Evolutionary conservation across 1,139 yeast genomes (phyloP).

Genomic region (Yarrowia galli): DNA sequence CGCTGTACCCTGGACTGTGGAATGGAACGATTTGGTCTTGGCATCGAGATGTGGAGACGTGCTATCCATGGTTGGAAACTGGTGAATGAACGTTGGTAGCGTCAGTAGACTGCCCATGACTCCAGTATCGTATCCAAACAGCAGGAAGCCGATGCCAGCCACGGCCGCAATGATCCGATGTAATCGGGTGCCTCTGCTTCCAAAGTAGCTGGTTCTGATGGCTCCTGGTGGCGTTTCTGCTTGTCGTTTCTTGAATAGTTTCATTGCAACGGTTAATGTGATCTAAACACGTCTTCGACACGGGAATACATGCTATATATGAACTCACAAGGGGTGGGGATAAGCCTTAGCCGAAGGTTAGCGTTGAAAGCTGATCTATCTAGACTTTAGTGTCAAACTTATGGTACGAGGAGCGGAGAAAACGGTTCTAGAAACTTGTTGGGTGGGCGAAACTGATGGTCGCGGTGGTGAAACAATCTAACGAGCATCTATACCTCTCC

Average conservation of each 20-base stretch:
- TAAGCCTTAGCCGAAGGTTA: neutral
- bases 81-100: conserved; percentile 9
- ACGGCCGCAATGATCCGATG: conserved; percentile 60
- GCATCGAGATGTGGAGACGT: conserved; percentile 10
- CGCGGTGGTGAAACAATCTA: neutral
- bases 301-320: neutral
- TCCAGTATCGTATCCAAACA: conserved; percentile 84
- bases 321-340: neutral
- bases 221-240: neutral
- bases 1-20: conserved; percentile 5
- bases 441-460: neutral
- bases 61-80: conserved; percentile 8
- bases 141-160: conserved; percentile 71
- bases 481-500: too few species aligned
- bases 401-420: neutral
- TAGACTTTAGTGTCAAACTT: neutral
- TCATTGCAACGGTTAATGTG: too few species aligned
- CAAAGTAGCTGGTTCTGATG: neutral
- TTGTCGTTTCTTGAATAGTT: neutral
- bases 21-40: conserved; percentile 23
- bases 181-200: conserved; percentile 41
- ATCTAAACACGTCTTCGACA: too few species aligned
- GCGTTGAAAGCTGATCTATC: neutral
- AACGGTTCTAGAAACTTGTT: neutral
- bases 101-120: conserved; percentile 57